These are phyloP conservation scores for Lactifluus subvellereus DNA, from an alignment of 768 basidiomycete species.

Conservation along the genomic window DNA sequence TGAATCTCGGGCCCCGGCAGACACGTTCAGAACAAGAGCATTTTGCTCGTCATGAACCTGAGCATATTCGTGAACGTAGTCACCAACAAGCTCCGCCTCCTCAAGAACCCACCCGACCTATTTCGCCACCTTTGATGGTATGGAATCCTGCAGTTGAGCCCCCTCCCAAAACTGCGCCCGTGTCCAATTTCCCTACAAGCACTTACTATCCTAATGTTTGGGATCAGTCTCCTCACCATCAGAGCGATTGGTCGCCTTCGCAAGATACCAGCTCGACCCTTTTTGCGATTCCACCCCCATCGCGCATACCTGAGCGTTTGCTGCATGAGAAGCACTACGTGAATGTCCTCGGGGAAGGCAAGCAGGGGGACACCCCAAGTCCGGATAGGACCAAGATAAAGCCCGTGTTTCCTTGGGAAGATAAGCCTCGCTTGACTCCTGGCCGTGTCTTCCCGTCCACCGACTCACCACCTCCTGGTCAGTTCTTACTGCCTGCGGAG, in stretches of 20 bases:
- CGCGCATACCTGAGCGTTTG: conserved; percentile 60
- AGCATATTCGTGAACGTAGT: conserved; percentile 26
- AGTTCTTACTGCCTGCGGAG: conserved; percentile 16
- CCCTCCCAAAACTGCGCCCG: conserved; percentile 58
- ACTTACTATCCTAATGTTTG: conserved; percentile 83
- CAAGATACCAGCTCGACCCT: conserved; percentile 35
- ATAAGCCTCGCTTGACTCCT: conserved; percentile 58
- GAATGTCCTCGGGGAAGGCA: conserved; percentile 42
- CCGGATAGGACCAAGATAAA: conserved; percentile 73
- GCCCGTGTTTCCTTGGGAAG: conserved; percentile 94
- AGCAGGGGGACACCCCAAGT: conserved; percentile 42
- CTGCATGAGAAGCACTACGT: conserved; percentile 72
- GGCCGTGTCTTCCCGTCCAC: conserved; percentile 56
- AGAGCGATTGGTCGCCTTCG: conserved; percentile 31
- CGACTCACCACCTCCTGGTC: conserved; percentile 26
- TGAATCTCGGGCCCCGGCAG: conserved; percentile 26
- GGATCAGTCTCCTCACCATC: conserved; percentile 55
- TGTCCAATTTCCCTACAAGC: conserved; percentile 59
- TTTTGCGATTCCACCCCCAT: conserved; percentile 53
- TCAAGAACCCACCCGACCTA: conserved; percentile 38
- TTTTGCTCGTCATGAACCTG: conserved; percentile 23
- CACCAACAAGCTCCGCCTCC: conserved; percentile 26
- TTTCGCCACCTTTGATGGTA: conserved; percentile 58
- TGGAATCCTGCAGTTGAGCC: conserved; percentile 82
- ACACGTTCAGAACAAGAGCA: conserved; percentile 24